Percentiles rank a stretch among this genome's conserved stretches.
phyloP scores from a whole-genome alignment of 148 eudicot species.

The Fagopyrum homotropicum region DNA sequence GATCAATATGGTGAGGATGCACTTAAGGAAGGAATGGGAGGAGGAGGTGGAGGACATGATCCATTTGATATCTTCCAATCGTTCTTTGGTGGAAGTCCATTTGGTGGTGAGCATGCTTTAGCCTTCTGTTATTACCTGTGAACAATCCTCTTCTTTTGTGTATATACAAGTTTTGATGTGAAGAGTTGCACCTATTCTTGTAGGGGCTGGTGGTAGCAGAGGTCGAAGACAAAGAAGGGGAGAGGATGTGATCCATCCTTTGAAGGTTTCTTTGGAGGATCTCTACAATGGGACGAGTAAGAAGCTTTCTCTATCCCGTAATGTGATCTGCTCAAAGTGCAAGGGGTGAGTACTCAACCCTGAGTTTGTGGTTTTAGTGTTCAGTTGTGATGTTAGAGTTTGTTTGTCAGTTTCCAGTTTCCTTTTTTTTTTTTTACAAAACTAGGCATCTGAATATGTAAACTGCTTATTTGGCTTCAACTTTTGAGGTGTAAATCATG shows the following conservation, averaged over 20 bases:
- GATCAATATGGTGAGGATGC: conserved; percentile 65
- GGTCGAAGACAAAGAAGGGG: conserved; percentile 55
- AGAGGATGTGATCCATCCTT: conserved; percentile 54
- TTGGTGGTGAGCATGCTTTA: conserved; percentile 36
- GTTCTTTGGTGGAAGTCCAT: conserved; percentile 48
- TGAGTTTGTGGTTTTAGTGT: background rate
- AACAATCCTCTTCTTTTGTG: background rate
- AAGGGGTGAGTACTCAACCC: conserved; percentile 31
- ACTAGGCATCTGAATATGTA: too few species aligned
- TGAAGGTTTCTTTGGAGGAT: conserved; percentile 50
- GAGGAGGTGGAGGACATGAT: conserved; percentile 43
- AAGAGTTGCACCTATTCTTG: background rate
- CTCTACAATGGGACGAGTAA: conserved; percentile 40
- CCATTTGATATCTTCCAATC: conserved; percentile 55
- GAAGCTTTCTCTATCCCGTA: conserved; percentile 51
- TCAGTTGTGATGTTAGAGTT: background rate
- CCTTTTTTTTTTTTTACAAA: too few species aligned
- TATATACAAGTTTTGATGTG: background rate
- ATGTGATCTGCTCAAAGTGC: conserved; percentile 42
- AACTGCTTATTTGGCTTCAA: too few species aligned
- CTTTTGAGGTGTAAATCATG: too few species aligned
- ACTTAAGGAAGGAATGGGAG: conserved; percentile 62
- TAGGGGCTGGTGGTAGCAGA: conserved; percentile 52
- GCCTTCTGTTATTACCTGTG: background rate
- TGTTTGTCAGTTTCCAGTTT: too few species aligned